phyloP scores from a whole-genome alignment of 352 stramenopile species.

The Phytophthora fragariaefolia region DNA sequence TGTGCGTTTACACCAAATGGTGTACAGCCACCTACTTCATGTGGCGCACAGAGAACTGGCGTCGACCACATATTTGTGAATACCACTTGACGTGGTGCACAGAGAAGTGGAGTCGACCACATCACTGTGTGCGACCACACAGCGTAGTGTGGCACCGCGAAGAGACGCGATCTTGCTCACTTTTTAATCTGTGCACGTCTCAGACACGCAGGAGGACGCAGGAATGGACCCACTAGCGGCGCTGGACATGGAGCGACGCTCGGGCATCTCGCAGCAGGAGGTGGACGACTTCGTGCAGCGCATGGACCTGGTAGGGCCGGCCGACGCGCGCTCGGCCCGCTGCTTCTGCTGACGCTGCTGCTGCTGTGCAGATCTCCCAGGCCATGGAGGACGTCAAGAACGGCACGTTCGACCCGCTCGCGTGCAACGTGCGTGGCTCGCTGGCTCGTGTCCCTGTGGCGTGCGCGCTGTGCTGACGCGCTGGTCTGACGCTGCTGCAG shows the following conservation, averaged over 20 bases:
- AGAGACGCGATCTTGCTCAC: constrained; percentile 31
- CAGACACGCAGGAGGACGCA: no score
- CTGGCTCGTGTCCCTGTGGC: background rate
- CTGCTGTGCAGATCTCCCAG: constrained; percentile 53
- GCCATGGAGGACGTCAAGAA: constrained; percentile 86
- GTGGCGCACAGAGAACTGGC: no score
- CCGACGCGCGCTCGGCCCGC: background rate
- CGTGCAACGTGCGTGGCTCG: constrained; percentile 59
- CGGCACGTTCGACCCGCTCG: constrained; percentile 75
- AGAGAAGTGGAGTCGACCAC: no score
- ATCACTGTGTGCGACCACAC: no score
- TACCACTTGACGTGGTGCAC: no score
- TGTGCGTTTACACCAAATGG: no score
- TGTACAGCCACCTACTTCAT: no score
- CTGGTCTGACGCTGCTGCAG: constrained; percentile 30
- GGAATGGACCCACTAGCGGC: constrained; percentile 65
- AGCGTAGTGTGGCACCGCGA: background rate
- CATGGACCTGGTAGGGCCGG: constrained; percentile 65
- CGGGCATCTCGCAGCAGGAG: constrained; percentile 66
- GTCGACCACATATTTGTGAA: no score
- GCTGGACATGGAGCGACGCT: constrained; percentile 78
- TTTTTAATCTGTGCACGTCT: no score
- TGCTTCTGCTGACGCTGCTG: background rate
- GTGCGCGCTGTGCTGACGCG: background rate
- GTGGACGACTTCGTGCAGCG: constrained; percentile 72